Evolutionary conservation across 2,329 filamentous ascomycete species (phyloP), one percentile per base, ranked within the genome.

Genomic region (Aspergillus terreus): DNA sequence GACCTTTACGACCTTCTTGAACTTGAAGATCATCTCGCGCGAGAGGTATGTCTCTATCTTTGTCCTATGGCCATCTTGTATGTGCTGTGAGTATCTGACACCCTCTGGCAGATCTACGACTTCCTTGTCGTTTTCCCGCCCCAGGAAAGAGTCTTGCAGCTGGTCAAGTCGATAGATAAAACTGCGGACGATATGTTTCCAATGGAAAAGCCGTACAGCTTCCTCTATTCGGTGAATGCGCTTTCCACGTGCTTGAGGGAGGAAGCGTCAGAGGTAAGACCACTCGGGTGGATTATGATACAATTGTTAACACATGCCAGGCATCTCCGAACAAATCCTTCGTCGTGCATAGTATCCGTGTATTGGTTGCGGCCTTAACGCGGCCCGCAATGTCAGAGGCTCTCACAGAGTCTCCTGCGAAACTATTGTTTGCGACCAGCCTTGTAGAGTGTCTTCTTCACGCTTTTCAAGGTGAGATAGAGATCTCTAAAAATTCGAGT

Each of bases 1-100:
- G 85, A 92, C 54, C 73, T 99, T 21, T 96, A 94, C 79, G 81
- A 83, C 41, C 87, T 92, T 62, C 78, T 97, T 49, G 83, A 84
- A 57, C 81, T 92, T 72, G 82, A 88, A 42, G 85, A 92, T 52
- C 77, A 75, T 46, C 74, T 90, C 40, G 84, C 88, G 6, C 76
- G 81, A 63, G 84, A 88, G 82, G 40, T 42, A 42, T 14, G n/a
- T 42, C 17, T 42, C 23, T 17, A 17, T 12, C 19, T 41, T 2
- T n/a, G 6, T 42, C 4, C n/a, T 42, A 6, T 23, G 5, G 17
- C 4, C 7, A 12, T 23, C 14, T 12, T 19, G 17, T 23, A 17
- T 21, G n/a, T 25, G 12, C 40, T 10, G 6, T 30, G 6, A 17
- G 11, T 23, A 23, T 14, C 11, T 42, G 27, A 30, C 27, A 14